phyloP scores from a whole-genome alignment of 106 monocot genomes.

The Phalaenopsis equestris region DNA sequence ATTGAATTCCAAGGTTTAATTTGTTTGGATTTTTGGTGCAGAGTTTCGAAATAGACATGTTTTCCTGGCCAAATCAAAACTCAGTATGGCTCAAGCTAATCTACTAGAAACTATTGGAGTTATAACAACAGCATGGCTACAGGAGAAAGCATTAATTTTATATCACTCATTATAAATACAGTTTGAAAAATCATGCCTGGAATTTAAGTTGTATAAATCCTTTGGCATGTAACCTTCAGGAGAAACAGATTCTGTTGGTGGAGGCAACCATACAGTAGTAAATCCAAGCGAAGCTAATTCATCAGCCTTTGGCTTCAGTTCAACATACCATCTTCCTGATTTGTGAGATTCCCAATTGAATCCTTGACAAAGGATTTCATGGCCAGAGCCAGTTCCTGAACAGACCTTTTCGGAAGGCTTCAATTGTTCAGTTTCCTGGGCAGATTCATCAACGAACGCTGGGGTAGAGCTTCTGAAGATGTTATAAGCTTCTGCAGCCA shows the following conservation, averaged over 20 bases:
- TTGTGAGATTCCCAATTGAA: slow-evolving; percentile 99
- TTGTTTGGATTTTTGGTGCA: neutral
- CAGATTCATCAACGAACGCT: slow-evolving; percentile 39
- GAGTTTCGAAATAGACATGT: neutral
- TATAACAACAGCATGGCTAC: neutral
- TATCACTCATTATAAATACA: slow-evolving; percentile 3
- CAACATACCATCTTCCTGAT: slow-evolving; percentile 82
- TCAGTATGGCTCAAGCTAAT: neutral
- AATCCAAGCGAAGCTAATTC: slow-evolving; percentile 73
- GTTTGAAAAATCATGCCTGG: slow-evolving; percentile 40
- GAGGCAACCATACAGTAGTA: slow-evolving; percentile 82
- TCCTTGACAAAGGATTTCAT: slow-evolving; percentile 91
- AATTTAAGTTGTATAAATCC: slow-evolving; percentile 97
- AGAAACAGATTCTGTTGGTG: slow-evolving; percentile 95
- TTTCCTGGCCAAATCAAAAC: neutral
- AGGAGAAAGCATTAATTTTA: neutral
- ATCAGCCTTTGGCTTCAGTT: slow-evolving; percentile 47
- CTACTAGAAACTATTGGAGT: neutral
- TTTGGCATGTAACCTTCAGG: slow-evolving; percentile 99
- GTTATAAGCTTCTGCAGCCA: slow-evolving; percentile 93
- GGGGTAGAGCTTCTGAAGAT: slow-evolving; percentile 68
- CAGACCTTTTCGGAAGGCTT: slow-evolving; percentile 27
- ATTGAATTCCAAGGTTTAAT: no score
- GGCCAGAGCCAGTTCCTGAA: slow-evolving; percentile 83
- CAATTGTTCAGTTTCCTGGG: slow-evolving; percentile 18